Conservation (phyloP, 2,329 filamentous ascomycete genomes). For the Aspergillus sp. region DNA sequence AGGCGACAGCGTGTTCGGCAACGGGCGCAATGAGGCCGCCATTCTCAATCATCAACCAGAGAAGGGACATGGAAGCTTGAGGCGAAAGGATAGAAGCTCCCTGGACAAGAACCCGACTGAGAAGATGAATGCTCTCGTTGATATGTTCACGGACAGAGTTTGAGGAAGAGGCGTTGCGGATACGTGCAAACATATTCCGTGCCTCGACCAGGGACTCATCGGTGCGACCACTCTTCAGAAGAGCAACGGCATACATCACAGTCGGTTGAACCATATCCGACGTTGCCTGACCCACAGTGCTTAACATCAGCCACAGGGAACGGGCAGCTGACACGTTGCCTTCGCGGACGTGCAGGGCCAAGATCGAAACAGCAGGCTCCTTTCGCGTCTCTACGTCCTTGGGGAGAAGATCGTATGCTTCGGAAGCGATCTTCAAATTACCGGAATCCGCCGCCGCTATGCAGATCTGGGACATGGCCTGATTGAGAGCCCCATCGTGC, state of each 20-base stretch:
- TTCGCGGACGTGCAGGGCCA: slow-evolving; percentile 83
- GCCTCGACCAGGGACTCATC: slow-evolving; percentile 80
- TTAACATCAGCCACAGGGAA: slow-evolving; percentile 79
- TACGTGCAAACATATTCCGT: slow-evolving; percentile 84
- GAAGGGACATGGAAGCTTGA: slow-evolving; percentile 61
- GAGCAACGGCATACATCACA: slow-evolving; percentile 85
- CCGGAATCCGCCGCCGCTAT: slow-evolving; percentile 79
- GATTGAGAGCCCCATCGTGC: slow-evolving; percentile 63
- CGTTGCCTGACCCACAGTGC: slow-evolving; percentile 60
- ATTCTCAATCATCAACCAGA: slow-evolving; percentile 70
- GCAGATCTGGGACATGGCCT: slow-evolving; percentile 74
- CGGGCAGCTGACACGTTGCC: slow-evolving; percentile 78
- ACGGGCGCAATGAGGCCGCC: slow-evolving; percentile 64
- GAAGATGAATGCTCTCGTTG: slow-evolving; percentile 80
- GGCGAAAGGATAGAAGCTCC: slow-evolving; percentile 56
- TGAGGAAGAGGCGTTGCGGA: slow-evolving; percentile 64
- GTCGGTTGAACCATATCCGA: slow-evolving; percentile 80
- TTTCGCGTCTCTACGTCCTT: slow-evolving; percentile 56
- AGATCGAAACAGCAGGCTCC: slow-evolving; percentile 73
- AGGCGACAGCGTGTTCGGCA: slow-evolving; percentile 64
- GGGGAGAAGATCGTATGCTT: slow-evolving; percentile 66
- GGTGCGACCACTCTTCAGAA: slow-evolving; percentile 83
- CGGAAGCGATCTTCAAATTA: slow-evolving; percentile 68
- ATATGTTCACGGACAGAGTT: slow-evolving; percentile 74
- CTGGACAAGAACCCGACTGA: slow-evolving; percentile 62